A percentile compares a stretch with the other conserved stretches of the same genome.
Evolutionary conservation across 2,329 filamentous ascomycete genomes (phyloP).

Genomic region (Alternaria ventricosa): DNA sequence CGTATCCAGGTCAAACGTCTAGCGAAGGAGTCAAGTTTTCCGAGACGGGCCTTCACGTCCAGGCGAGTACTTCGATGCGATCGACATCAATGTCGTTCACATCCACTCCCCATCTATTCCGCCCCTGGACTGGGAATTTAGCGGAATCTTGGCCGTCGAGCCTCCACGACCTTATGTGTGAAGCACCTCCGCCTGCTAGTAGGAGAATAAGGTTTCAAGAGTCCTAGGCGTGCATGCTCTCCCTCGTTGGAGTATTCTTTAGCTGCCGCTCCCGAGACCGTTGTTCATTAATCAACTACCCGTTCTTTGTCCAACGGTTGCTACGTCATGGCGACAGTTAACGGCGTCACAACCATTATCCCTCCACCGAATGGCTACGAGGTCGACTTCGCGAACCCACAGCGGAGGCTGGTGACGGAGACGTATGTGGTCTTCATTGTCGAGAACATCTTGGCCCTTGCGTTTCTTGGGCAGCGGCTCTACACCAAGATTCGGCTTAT

Average conservation of each 20-base stretch:
- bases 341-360: slow-evolving; percentile 19
- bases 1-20: background rate
- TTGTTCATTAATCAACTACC: background rate
- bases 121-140: slow-evolving; percentile 1
- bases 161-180: background rate
- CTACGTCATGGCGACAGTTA: slow-evolving; percentile 16
- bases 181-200: background rate
- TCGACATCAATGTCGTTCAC: background rate
- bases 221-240: background rate
- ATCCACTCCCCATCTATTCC: background rate
- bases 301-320: background rate
- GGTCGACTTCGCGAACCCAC: slow-evolving; percentile 38
- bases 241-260: background rate
- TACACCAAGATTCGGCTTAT: slow-evolving; percentile 34
- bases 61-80: slow-evolving; percentile 2
- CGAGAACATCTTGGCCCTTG: slow-evolving; percentile 23
- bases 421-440: slow-evolving; percentile 29
- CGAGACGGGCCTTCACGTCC: background rate
- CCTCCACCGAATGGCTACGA: slow-evolving; percentile 35
- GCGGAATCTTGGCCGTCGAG: slow-evolving; percentile 3
- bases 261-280: background rate
- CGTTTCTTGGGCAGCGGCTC: slow-evolving; percentile 35
- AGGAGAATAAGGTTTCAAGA: background rate
- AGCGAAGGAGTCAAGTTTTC: background rate
- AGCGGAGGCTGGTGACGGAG: slow-evolving; percentile 17